phyloP scores from a whole-genome alignment of 2,329 filamentous ascomycete genomes.

The Ceratocystis destructans region DNA sequence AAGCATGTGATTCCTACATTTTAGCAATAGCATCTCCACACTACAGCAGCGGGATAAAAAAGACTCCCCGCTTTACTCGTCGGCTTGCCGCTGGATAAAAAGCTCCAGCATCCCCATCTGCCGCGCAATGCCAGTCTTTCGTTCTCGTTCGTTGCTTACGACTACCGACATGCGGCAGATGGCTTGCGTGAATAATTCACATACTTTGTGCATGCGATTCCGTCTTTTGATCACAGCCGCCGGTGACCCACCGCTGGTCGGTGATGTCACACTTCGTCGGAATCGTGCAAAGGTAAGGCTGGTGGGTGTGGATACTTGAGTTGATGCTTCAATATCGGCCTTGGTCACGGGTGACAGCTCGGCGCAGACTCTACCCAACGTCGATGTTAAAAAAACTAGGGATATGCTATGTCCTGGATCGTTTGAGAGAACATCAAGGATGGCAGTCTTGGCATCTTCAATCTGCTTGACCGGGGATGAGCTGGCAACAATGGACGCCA shows the following conservation, averaged over 20 bases:
- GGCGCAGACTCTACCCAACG: conserved; percentile 43
- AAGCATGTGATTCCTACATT: background rate
- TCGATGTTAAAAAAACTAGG: conserved; percentile 75
- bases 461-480: conserved; percentile 19
- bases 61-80: background rate
- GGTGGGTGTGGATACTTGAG: conserved; percentile 4
- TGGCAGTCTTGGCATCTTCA: conserved; percentile 35
- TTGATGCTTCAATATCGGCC: conserved; percentile 16
- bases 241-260: background rate
- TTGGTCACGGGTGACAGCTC: conserved; percentile 31
- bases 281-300: conserved; percentile 35
- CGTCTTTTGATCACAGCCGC: conserved; percentile 36
- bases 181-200: conserved; percentile 49
- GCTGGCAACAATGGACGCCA: conserved; percentile 24
- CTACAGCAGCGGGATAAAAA: background rate
- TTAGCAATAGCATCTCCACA: background rate
- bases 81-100: conserved; percentile 34
- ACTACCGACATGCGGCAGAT: conserved; percentile 40
- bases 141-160: conserved; percentile 38
- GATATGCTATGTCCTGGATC: conserved; percentile 72
- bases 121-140: conserved; percentile 45
- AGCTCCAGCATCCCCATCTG: conserved; percentile 55
- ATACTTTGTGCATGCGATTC: conserved; percentile 46
- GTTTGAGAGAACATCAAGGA: conserved; percentile 61
- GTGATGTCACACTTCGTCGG: conserved; percentile 25